Conservation (phyloP, 257 asterid genomes). For the Echites panduratus region DNA sequence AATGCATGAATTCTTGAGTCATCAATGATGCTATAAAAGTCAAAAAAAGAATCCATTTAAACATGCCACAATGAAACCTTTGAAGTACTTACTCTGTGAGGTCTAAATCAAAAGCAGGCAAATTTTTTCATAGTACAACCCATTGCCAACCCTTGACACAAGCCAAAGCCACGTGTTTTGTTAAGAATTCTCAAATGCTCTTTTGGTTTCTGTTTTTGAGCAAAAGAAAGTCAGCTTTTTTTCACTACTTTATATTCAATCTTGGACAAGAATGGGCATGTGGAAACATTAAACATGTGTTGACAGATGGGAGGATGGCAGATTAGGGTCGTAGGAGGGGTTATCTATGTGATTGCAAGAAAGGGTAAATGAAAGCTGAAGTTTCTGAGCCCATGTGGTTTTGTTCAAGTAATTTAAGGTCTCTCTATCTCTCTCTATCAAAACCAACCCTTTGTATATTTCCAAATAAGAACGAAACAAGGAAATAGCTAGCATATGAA, state of each 20-base stretch:
- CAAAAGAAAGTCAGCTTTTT: background rate
- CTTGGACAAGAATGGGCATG: background rate
- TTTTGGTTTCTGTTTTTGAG: slow-evolving; percentile 13
- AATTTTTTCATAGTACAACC: slow-evolving; percentile 14
- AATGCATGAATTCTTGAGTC: background rate
- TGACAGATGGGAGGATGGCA: background rate
- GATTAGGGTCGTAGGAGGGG: background rate
- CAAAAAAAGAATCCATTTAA: background rate
- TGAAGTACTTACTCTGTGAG: background rate
- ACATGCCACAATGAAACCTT: background rate
- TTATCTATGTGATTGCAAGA: background rate
- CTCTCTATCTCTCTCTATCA: background rate
- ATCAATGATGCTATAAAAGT: background rate
- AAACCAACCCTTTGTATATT: background rate
- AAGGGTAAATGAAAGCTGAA: background rate
- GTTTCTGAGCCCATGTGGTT: background rate
- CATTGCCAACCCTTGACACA: slow-evolving; percentile 35
- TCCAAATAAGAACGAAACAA: background rate
- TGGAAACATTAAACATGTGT: background rate
- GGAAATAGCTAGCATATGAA: background rate
- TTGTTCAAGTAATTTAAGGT: background rate
- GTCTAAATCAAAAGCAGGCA: background rate
- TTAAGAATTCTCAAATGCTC: background rate
- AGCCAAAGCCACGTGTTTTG: slow-evolving; percentile 13
- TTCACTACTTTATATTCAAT: background rate